A percentile compares a stretch with the other conserved stretches of the same genome.
These are phyloP conservation scores for Penicillium sclerotiorum DNA, from an alignment of 2,329 filamentous ascomycete species.

Conservation along the genomic window DNA sequence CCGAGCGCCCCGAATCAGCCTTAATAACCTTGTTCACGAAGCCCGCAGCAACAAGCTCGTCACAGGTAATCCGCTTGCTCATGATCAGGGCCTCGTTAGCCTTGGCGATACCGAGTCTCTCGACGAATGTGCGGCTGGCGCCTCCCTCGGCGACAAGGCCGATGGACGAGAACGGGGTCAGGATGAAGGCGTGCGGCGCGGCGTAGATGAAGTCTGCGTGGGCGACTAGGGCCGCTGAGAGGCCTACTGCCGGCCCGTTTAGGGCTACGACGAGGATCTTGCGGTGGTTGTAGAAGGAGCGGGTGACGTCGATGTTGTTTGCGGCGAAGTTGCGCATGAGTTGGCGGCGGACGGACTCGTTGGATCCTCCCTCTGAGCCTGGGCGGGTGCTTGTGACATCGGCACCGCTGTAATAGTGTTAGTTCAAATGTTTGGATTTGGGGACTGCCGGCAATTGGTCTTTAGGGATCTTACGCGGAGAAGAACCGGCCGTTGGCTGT, in stretches of 20 bases:
- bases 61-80: slow-evolving; percentile 73
- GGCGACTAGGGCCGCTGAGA: slow-evolving; percentile 79
- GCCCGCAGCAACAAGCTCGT: slow-evolving; percentile 73
- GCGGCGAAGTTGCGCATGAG: slow-evolving; percentile 74
- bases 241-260: slow-evolving; percentile 87
- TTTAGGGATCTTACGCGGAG: slow-evolving; percentile 70
- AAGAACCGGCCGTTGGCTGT: slow-evolving; percentile 81
- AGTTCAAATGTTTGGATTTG: background rate
- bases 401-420: slow-evolving; percentile 63
- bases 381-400: slow-evolving; percentile 66
- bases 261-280: slow-evolving; percentile 91
- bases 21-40: slow-evolving; percentile 85
- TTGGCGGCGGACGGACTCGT: slow-evolving; percentile 54
- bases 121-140: slow-evolving; percentile 75
- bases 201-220: slow-evolving; percentile 93
- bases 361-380: slow-evolving; percentile 27
- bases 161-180: slow-evolving; percentile 88
- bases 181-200: slow-evolving; percentile 76
- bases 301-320: slow-evolving; percentile 86
- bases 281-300: slow-evolving; percentile 88
- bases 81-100: slow-evolving; percentile 94
- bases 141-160: slow-evolving; percentile 90
- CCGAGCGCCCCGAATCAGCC: slow-evolving; percentile 56
- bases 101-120: slow-evolving; percentile 75
- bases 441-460: too few relatives aligned